phyloP scores from a whole-genome alignment of 2,329 filamentous ascomycete genomes.

The Cytospora piceicola region DNA sequence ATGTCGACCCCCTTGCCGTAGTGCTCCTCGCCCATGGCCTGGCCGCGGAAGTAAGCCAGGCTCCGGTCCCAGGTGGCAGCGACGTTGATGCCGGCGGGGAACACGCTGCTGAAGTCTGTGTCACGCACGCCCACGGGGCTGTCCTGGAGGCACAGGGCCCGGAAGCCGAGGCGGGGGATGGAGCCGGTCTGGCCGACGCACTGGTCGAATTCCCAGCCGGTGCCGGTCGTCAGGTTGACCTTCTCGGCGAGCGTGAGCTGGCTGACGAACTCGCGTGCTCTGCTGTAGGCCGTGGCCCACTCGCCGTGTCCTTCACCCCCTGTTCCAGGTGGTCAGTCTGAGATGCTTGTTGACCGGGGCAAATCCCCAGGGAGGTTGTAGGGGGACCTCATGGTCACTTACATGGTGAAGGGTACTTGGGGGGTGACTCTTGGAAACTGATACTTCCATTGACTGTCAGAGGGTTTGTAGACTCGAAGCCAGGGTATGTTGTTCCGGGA shows the following conservation, averaged over 20 bases:
- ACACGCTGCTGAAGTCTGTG: conserved; percentile 68
- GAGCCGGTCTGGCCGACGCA: conserved; percentile 47
- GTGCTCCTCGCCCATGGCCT: conserved; percentile 74
- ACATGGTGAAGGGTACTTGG: conserved; percentile 26
- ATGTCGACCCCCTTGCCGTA: conserved; percentile 74
- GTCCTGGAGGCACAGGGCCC: conserved; percentile 69
- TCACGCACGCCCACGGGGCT: conserved; percentile 71
- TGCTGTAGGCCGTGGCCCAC: conserved; percentile 67
- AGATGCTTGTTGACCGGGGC: background rate
- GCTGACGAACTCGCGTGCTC: conserved; percentile 68
- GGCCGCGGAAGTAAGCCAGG: conserved; percentile 67
- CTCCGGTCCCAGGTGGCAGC: conserved; percentile 74
- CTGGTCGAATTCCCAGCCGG: conserved; percentile 54
- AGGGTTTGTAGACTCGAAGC: conserved; percentile 23
- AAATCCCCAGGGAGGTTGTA: background rate
- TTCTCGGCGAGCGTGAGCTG: conserved; percentile 73
- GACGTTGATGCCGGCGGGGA: conserved; percentile 71
- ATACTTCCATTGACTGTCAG: conserved; percentile 14
- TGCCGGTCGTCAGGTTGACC: conserved; percentile 75
- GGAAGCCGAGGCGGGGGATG: conserved; percentile 60
- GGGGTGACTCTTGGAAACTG: conserved; percentile 17
- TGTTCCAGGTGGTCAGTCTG: background rate
- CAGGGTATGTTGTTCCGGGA: conserved; percentile 8
- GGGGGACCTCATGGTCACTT: background rate
- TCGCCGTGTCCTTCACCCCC: conserved; percentile 28